Conservation (phyloP, 352 stramenopile genomes). For the Globisporangium carolinianum region DNA sequence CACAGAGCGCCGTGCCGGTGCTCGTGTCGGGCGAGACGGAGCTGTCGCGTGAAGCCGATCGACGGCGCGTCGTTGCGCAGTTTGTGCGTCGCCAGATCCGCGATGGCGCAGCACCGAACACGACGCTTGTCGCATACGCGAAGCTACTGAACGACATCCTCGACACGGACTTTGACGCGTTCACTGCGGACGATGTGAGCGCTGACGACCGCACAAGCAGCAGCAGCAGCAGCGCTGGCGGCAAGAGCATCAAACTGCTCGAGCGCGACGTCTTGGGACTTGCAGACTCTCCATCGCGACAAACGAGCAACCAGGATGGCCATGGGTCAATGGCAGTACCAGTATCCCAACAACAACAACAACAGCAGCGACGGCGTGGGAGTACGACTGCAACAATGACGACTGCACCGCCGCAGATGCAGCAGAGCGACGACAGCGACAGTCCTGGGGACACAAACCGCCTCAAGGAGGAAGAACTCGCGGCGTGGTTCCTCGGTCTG, state of each 20-base stretch:
- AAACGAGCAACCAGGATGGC: neutral
- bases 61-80: constrained; percentile 38
- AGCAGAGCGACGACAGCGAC: neutral
- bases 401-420: neutral
- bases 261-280: constrained; percentile 4
- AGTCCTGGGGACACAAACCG: constrained; percentile 20
- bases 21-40: constrained; percentile 7
- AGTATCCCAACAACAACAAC: no score
- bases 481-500: constrained; percentile 58
- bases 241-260: constrained; percentile 16
- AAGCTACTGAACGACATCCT: constrained; percentile 57
- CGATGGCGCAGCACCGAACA: constrained; percentile 60
- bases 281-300: neutral
- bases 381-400: no score
- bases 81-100: constrained; percentile 63
- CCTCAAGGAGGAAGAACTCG: constrained; percentile 63
- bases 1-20: neutral
- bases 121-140: constrained; percentile 50
- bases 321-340: no score
- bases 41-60: constrained; percentile 26
- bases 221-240: neutral
- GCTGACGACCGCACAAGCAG: constrained; percentile 1
- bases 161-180: constrained; percentile 65
- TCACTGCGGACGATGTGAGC: constrained; percentile 14
- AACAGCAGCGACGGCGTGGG: neutral